Percentiles rank a stretch among this genome's conserved stretches.
phyloP scores from a whole-genome alignment of 2,329 filamentous ascomycete genomes.

The Diaporthe sp. region DNA sequence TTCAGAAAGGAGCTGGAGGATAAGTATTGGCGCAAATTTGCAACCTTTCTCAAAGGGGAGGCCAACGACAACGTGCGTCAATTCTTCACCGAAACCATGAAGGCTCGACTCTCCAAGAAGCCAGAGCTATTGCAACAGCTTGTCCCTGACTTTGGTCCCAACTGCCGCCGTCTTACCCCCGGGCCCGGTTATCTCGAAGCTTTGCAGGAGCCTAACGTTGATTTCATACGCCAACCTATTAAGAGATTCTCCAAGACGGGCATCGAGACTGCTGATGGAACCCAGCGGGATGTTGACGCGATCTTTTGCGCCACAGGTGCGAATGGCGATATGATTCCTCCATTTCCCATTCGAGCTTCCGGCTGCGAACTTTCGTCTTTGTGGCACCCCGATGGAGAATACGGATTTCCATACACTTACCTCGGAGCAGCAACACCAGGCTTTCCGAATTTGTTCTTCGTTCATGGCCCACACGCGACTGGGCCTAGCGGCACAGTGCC shows the following conservation, averaged over 20 bases:
- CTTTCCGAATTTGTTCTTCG: slow-evolving; percentile 76
- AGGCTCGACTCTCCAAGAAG: slow-evolving; percentile 63
- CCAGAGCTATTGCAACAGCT: slow-evolving; percentile 68
- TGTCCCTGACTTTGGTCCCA: slow-evolving; percentile 72
- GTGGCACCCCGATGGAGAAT: slow-evolving; percentile 68
- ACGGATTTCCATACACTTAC: slow-evolving; percentile 77
- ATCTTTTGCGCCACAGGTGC: slow-evolving; percentile 78
- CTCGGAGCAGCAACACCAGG: slow-evolving; percentile 72
- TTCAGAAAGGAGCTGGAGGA: slow-evolving; percentile 70
- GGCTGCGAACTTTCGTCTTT: slow-evolving; percentile 65
- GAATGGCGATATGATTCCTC: slow-evolving; percentile 69
- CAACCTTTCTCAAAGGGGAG: slow-evolving; percentile 63
- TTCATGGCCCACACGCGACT: slow-evolving; percentile 70
- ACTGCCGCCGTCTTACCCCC: slow-evolving; percentile 74
- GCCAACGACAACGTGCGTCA: slow-evolving; percentile 62
- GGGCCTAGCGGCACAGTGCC: slow-evolving; percentile 76
- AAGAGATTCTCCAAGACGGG: slow-evolving; percentile 69
- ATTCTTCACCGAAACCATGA: slow-evolving; percentile 66
- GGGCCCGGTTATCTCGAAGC: slow-evolving; percentile 78
- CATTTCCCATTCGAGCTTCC: slow-evolving; percentile 70
- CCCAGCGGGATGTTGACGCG: slow-evolving; percentile 69
- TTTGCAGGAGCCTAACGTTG: slow-evolving; percentile 71
- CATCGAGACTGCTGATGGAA: slow-evolving; percentile 71
- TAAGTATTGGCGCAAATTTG: slow-evolving; percentile 73
- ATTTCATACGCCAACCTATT: slow-evolving; percentile 69